These are phyloP conservation scores for Mrakia frigida DNA, from an alignment of 768 basidiomycete species.

Conservation along the genomic window DNA sequence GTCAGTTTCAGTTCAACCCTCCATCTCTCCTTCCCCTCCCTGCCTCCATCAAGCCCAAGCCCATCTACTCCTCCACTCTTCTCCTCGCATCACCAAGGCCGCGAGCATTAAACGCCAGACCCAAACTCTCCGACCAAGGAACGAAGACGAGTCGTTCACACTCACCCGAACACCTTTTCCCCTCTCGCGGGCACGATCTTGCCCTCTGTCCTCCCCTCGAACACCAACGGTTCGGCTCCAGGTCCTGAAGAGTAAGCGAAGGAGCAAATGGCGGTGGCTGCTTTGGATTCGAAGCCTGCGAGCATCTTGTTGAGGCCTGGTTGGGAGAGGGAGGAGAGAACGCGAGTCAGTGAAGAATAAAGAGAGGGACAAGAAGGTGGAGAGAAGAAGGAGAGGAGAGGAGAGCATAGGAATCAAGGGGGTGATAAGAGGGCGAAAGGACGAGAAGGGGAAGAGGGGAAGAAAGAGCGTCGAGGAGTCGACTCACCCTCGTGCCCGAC, in stretches of 20 bases:
- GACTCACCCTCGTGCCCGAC: conserved; percentile 74
- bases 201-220: conserved; percentile 84
- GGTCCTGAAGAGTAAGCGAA: conserved; percentile 91
- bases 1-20: no score
- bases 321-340: background rate
- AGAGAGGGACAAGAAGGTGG: background rate
- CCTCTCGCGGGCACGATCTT: conserved; percentile 83
- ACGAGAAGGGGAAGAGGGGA: background rate
- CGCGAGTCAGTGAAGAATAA: background rate
- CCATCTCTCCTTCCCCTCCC: no score
- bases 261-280: conserved; percentile 87
- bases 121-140: no score
- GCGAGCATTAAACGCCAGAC: no score
- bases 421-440: background rate
- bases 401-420: no score
- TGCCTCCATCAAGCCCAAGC: no score
- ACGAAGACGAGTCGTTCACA: conserved; percentile 42
- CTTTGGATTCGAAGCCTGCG: conserved; percentile 64
- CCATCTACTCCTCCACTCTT: no score
- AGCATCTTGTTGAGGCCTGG: conserved; percentile 76
- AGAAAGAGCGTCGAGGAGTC: background rate
- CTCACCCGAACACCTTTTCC: conserved; percentile 78
- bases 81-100: no score
- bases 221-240: conserved; percentile 67
- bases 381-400: background rate